Evolutionary conservation across 257 asterid genomes (phyloP).

Genomic region (Nicotiana benthamiana): DNA sequence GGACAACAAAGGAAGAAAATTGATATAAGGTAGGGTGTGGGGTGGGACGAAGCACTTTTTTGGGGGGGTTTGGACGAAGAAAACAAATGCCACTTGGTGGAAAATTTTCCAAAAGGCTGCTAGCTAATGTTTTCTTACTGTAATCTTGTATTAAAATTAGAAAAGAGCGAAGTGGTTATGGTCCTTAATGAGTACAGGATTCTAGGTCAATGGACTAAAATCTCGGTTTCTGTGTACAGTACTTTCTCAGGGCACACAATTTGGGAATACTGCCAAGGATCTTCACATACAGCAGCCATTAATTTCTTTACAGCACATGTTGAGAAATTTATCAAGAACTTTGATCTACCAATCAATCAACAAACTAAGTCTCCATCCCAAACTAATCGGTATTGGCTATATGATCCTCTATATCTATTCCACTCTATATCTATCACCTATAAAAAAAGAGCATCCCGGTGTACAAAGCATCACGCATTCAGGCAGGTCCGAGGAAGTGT

Average conservation of each 20-base stretch:
- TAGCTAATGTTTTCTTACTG: background rate
- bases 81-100: background rate
- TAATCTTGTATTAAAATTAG: background rate
- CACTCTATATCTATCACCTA: too few species aligned
- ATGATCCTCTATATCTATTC: background rate
- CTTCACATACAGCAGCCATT: background rate
- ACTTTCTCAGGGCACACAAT: background rate
- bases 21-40: background rate
- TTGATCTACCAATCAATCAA: background rate
- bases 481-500: too few species aligned
- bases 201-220: background rate
- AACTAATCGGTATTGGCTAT: background rate
- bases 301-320: background rate
- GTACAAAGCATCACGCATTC: too few species aligned
- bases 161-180: background rate
- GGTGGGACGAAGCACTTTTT: background rate
- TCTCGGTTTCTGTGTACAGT: background rate
- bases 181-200: background rate
- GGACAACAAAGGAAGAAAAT: background rate
- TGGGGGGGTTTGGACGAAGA: background rate
- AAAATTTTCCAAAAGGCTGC: background rate
- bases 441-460: too few species aligned
- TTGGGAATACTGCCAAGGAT: background rate
- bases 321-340: background rate
- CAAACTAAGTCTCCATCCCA: background rate